A percentile compares a stretch with the other conserved stretches of the same genome.
phyloP scores from a whole-genome alignment of 2,329 filamentous ascomycete genomes.

The Endocalyx cinctus region DNA sequence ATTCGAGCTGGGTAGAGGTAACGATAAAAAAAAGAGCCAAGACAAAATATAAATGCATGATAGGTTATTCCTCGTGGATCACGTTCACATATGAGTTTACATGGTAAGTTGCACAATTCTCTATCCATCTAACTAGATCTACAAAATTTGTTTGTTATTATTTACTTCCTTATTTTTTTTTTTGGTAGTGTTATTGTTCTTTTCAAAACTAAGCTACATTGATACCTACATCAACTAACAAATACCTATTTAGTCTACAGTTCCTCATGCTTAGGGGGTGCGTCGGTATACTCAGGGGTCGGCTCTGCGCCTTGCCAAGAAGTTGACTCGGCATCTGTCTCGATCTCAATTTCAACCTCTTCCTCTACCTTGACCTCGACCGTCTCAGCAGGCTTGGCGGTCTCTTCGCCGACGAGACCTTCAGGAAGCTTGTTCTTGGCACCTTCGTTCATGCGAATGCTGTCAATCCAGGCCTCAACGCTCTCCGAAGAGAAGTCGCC shows the following conservation, averaged over 20 bases:
- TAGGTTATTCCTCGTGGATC: too few species aligned
- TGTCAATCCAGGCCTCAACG: constrained; percentile 83
- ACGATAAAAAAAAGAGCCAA: background rate
- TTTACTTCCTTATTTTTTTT: constrained; percentile 4
- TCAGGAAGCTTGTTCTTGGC: constrained; percentile 70
- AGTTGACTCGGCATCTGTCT: constrained; percentile 19
- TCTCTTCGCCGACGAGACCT: constrained; percentile 41
- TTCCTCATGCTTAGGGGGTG: constrained; percentile 41
- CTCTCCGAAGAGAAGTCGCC: constrained; percentile 55
- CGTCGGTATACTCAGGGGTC: constrained; percentile 28
- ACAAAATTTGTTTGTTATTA: constrained; percentile 3
- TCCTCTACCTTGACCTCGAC: constrained; percentile 36
- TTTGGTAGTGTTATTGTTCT: too few species aligned
- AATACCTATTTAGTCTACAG: constrained; percentile 30
- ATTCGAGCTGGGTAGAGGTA: background rate
- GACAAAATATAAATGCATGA: background rate
- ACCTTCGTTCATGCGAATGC: constrained; percentile 85
- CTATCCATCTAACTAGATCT: too few species aligned
- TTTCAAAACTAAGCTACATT: too few species aligned
- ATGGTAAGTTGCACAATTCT: background rate
- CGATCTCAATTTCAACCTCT: constrained; percentile 24
- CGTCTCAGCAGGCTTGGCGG: constrained; percentile 36
- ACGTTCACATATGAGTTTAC: background rate
- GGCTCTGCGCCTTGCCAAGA: constrained; percentile 28
- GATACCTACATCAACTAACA: too few species aligned